These are phyloP conservation scores for Phytophthora meadii DNA, from an alignment of 352 stramenopile genomes.

Conservation along the genomic window DNA sequence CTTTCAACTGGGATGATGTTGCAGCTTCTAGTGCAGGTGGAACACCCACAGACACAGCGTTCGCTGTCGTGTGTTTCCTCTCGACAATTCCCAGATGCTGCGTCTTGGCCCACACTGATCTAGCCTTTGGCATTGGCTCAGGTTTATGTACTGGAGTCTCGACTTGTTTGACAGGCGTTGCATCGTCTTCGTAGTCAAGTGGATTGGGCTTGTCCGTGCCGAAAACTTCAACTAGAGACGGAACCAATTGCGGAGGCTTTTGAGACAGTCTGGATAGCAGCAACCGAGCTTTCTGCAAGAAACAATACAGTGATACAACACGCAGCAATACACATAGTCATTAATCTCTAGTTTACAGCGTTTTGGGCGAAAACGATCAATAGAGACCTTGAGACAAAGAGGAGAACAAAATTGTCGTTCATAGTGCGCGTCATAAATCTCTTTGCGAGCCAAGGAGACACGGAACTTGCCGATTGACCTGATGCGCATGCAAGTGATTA, in stretches of 20 bases:
- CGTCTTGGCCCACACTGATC: constrained; percentile 80
- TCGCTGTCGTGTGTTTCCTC: constrained; percentile 37
- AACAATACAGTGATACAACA: background rate
- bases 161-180: constrained; percentile 7
- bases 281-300: constrained; percentile 70
- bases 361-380: constrained; percentile 5
- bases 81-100: constrained; percentile 75
- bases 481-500: constrained; percentile 1
- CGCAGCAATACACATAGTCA: constrained; percentile 1
- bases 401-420: constrained; percentile 87
- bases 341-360: background rate
- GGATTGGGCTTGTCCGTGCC: constrained; percentile 81
- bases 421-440: constrained; percentile 83
- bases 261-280: constrained; percentile 64
- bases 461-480: constrained; percentile 76
- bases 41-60: constrained; percentile 39
- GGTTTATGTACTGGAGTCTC: constrained; percentile 5
- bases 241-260: constrained; percentile 87
- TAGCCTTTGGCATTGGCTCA: constrained; percentile 49
- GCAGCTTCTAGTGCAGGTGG: constrained; percentile 27
- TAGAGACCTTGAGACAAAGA: constrained; percentile 65
- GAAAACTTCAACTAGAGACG: constrained; percentile 81
- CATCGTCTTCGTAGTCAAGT: constrained; percentile 59
- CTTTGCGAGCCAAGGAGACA: constrained; percentile 70
- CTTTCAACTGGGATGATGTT: constrained; percentile 40